phyloP scores from a whole-genome alignment of 2,329 filamentous ascomycete genomes.

The Colletotrichum trifolii region DNA sequence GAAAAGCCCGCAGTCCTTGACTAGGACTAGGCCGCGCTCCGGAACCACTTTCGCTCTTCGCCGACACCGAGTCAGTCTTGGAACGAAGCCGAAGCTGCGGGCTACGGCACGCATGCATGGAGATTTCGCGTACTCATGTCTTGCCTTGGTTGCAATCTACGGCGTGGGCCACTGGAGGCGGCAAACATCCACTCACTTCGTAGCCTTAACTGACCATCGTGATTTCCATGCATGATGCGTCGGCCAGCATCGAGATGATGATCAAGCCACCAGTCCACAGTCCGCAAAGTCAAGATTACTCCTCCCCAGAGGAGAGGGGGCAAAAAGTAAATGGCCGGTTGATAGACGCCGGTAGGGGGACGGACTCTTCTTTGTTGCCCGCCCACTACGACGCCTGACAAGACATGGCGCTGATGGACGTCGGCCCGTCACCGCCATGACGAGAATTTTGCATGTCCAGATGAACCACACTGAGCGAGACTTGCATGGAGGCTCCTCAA shows the following conservation, averaged over 20 bases:
- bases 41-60: conserved; percentile 22
- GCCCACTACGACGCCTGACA: conserved; percentile 24
- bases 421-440: conserved; percentile 25
- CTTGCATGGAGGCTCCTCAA: conserved; percentile 15
- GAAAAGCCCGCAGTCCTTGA: conserved; percentile 24
- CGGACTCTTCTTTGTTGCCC: conserved; percentile 26
- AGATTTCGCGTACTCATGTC: conserved; percentile 15
- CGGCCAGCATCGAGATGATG: conserved; percentile 4
- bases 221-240: neutral
- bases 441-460: conserved; percentile 2
- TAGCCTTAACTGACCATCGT: conserved; percentile 11
- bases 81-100: conserved; percentile 24
- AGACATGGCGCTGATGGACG: conserved; percentile 34
- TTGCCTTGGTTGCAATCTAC: conserved; percentile 24
- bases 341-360: conserved; percentile 14
- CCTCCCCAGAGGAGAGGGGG: neutral
- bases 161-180: conserved; percentile 16
- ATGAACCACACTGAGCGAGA: neutral
- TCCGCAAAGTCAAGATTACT: no score
- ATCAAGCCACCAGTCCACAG: conserved; percentile 14
- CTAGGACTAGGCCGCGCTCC: conserved; percentile 30
- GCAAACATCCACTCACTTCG: conserved; percentile 12
- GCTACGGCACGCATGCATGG: conserved; percentile 17
- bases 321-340: conserved; percentile 19
- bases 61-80: conserved; percentile 34